Conservation (phyloP, 176 grass and related monocot genomes). For the Saccharum officinarum region DNA sequence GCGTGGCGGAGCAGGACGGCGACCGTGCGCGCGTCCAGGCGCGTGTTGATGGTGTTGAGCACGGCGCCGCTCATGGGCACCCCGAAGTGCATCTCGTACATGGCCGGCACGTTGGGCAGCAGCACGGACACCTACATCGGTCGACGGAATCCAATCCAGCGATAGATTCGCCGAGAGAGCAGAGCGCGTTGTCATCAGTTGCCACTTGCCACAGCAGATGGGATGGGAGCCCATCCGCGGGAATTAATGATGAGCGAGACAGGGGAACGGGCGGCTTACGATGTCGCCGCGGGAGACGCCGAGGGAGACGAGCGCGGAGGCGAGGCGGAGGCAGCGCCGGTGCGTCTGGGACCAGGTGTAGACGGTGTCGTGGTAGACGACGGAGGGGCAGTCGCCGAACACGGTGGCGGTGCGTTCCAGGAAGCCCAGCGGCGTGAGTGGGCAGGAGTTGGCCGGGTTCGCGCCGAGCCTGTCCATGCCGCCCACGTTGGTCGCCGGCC, state of each 20-base stretch:
- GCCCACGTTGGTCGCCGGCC: not conserved
- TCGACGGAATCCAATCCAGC: not conserved
- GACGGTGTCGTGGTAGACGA: slow-evolving; percentile 67
- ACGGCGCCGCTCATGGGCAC: slow-evolving; percentile 93
- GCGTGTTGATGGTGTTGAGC: slow-evolving; percentile 89
- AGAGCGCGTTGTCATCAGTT: not conserved
- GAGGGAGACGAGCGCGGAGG: slow-evolving; percentile 73
- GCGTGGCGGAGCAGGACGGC: slow-evolving; percentile 72
- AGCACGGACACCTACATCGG: slow-evolving; percentile 66
- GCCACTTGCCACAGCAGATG: not conserved
- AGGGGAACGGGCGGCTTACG: slow-evolving; percentile 27
- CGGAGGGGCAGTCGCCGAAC: slow-evolving; percentile 59
- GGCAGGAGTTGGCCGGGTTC: slow-evolving; percentile 54
- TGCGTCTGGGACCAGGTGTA: slow-evolving; percentile 77
- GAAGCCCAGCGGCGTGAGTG: slow-evolving; percentile 67
- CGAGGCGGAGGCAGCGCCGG: slow-evolving; percentile 78
- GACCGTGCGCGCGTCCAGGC: slow-evolving; percentile 80
- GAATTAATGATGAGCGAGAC: no score
- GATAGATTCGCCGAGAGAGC: not conserved
- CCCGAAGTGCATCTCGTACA: slow-evolving; percentile 90
- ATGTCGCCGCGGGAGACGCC: slow-evolving; percentile 69
- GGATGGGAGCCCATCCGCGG: no score
- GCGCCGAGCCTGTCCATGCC: slow-evolving; percentile 15
- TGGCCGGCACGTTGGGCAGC: slow-evolving; percentile 75
- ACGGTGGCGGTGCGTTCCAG: slow-evolving; percentile 63